Evolutionary conservation across 1,284 basidiomycete species (phyloP).

Genomic region (Austropuccinia psidii): DNA sequence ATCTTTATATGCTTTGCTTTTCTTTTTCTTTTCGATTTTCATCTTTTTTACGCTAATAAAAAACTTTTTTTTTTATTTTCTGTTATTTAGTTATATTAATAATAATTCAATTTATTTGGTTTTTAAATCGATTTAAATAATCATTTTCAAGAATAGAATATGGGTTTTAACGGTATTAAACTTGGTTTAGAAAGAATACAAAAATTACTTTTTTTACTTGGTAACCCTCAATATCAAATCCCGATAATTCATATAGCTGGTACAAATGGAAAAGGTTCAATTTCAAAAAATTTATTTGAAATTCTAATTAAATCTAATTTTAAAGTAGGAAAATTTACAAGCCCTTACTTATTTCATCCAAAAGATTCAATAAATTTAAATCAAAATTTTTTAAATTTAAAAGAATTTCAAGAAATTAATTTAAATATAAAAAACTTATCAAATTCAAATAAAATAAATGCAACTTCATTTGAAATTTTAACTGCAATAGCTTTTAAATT

Average conservation of each 20-base stretch:
- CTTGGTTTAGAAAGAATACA: constrained; percentile 67
- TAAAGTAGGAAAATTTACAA: constrained; percentile 77
- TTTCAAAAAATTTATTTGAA: constrained; percentile 71
- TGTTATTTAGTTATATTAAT: no score
- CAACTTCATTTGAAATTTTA: constrained; percentile 74
- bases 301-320: constrained; percentile 59
- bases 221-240: constrained; percentile 57
- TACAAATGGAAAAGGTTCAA: constrained; percentile 96
- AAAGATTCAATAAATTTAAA: constrained; percentile 71
- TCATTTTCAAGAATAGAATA: constrained; percentile 32
- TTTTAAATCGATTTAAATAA: background rate
- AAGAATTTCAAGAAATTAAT: constrained; percentile 55
- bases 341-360: constrained; percentile 75
- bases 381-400: constrained; percentile 54
- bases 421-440: constrained; percentile 56
- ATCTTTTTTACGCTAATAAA: no score
- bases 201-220: constrained; percentile 56
- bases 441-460: constrained; percentile 51
- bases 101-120: no score
- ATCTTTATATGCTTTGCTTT: no score
- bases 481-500: constrained; percentile 66
- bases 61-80: no score
- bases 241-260: constrained; percentile 89
- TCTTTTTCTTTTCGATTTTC: no score
- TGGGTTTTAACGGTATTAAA: constrained; percentile 61